A percentile compares a stretch with the other conserved stretches of the same genome.
phyloP scores from a whole-genome alignment of 257 asterid genomes.

The Solanum raphanifolium region DNA sequence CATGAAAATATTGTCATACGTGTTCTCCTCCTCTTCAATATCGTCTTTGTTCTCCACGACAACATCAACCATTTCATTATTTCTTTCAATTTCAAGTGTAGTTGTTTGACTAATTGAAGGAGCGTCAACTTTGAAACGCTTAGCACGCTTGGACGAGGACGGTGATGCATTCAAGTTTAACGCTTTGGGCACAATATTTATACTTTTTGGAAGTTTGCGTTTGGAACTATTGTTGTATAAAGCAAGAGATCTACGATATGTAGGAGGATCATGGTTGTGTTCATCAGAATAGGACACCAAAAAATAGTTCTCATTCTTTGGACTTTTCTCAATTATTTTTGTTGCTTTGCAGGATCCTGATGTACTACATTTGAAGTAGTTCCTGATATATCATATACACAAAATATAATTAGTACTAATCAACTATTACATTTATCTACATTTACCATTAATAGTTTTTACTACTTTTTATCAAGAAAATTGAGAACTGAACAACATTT shows the following conservation, averaged over 20 bases:
- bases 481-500: too few species aligned
- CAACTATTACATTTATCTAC: background rate
- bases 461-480: too few species aligned
- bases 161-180: background rate
- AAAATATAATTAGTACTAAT: background rate
- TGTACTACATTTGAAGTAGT: conserved; percentile 10
- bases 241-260: conserved; percentile 50
- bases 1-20: too few species aligned
- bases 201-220: background rate
- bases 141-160: background rate
- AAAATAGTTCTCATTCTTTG: conserved; percentile 28
- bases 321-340: conserved; percentile 70
- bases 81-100: too few species aligned
- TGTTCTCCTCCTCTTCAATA: too few species aligned
- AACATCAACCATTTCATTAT: too few species aligned
- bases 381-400: conserved; percentile 19
- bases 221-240: conserved; percentile 16
- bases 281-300: conserved; percentile 62
- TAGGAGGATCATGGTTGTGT: conserved; percentile 61
- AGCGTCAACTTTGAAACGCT: background rate
- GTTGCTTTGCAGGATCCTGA: conserved; percentile 55
- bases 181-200: background rate
- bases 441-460: background rate
- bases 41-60: too few species aligned
- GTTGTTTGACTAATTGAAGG: too few species aligned